Evolutionary conservation across 805 yeast genomes (phyloP).

Genomic region (Zygosaccharomyces bisporus): DNA sequence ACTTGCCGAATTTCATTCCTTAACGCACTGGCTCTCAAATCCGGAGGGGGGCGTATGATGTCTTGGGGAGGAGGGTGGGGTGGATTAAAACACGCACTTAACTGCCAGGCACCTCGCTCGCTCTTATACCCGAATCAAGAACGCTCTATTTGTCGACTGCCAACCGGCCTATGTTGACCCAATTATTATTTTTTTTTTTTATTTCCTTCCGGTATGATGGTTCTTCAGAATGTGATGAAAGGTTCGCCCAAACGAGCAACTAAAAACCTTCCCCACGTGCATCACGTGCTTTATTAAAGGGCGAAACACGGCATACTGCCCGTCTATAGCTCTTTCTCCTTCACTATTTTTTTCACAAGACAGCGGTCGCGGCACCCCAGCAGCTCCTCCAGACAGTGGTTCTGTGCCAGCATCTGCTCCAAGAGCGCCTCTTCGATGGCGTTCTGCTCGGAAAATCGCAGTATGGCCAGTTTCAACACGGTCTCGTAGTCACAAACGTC

Average conservation of each 20-base stretch:
- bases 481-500: conserved; percentile 7
- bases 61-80: too few species aligned
- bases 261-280: neutral
- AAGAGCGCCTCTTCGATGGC: conserved; percentile 6
- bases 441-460: neutral
- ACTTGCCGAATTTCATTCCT: conserved; percentile 86
- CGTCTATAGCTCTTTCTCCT: neutral
- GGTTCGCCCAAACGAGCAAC: conserved; percentile 7
- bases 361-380: neutral
- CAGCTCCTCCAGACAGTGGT: conserved; percentile 9
- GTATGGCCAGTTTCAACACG: conserved; percentile 6
- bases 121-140: neutral
- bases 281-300: conserved; percentile 5
- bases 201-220: conserved; percentile 3
- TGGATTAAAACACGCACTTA: too few species aligned
- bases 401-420: conserved; percentile 3
- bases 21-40: neutral
- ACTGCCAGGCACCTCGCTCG: too few species aligned
- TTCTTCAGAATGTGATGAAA: conserved; percentile 1
- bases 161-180: neutral
- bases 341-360: neutral
- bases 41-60: too few species aligned
- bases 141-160: neutral
- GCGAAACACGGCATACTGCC: neutral
- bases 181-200: too few species aligned